phyloP scores from a whole-genome alignment of 495 filamentous ascomycete species.

The Parmelia sp. region DNA sequence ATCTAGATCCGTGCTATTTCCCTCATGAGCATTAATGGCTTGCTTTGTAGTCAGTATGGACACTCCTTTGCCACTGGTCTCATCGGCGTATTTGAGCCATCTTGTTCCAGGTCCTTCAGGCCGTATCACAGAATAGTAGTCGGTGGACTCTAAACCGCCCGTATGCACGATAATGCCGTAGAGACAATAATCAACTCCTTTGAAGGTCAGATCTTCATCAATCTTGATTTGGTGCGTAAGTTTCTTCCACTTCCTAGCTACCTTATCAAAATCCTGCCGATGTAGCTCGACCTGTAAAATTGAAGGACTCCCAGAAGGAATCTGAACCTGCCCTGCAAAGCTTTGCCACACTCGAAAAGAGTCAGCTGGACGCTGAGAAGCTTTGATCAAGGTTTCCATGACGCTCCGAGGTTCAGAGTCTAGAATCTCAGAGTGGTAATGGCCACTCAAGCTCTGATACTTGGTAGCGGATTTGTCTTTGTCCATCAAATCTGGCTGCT shows the following conservation, averaged over 20 bases:
- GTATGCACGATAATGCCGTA: conserved; percentile 59
- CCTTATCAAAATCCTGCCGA: conserved; percentile 49
- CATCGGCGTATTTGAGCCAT: conserved; percentile 57
- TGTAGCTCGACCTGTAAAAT: conserved; percentile 55
- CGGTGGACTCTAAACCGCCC: conserved; percentile 53
- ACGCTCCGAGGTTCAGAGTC: conserved; percentile 24
- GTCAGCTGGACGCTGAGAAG: conserved; percentile 26
- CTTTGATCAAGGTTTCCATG: conserved; percentile 23
- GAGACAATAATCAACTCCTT: conserved; percentile 46
- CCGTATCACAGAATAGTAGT: conserved; percentile 56
- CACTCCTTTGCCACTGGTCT: conserved; percentile 47
- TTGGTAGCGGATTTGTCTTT: conserved; percentile 11
- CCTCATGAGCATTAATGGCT: conserved; percentile 50
- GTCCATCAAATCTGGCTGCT: conserved; percentile 24
- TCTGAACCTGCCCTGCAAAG: conserved; percentile 17
- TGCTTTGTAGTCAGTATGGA: conserved; percentile 52
- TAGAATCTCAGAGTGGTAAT: not conserved
- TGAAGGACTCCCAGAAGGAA: conserved; percentile 28
- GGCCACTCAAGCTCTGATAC: conserved; percentile 4
- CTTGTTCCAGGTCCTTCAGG: conserved; percentile 50
- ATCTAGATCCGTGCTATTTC: conserved; percentile 37
- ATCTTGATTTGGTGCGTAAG: conserved; percentile 51
- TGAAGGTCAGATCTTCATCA: conserved; percentile 47
- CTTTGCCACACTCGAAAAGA: conserved; percentile 20
- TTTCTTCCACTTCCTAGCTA: conserved; percentile 51